Percentiles rank a stretch among this genome's conserved stretches.
Evolutionary conservation across 1,284 basidiomycete genomes (phyloP).

Genomic region (Ceratobasidium sp.): DNA sequence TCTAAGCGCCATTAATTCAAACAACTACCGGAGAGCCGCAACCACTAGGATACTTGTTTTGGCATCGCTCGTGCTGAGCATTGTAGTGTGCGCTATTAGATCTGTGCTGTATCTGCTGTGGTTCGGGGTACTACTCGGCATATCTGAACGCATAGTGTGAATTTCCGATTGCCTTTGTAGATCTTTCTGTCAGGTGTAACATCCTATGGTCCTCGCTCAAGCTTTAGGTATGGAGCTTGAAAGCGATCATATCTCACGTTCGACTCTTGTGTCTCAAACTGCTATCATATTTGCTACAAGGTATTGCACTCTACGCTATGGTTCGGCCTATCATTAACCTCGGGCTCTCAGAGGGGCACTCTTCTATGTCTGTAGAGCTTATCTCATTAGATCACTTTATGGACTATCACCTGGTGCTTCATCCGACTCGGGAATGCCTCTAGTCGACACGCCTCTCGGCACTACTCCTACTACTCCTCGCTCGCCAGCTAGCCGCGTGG

Average conservation of each 20-base stretch:
- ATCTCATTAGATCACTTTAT: slow-evolving; percentile 46
- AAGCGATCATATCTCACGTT: neutral
- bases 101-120: neutral
- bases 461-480: slow-evolving; percentile 21
- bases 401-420: slow-evolving; percentile 33
- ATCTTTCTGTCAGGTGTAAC: neutral
- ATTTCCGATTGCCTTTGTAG: neutral
- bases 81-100: neutral
- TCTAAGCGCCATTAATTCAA: neutral
- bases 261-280: slow-evolving; percentile 26
- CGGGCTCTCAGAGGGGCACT: slow-evolving; percentile 33
- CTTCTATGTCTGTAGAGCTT: slow-evolving; percentile 47
- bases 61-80: neutral
- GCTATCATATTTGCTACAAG: slow-evolving; percentile 30
- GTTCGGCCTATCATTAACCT: neutral
- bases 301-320: neutral
- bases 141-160: neutral
- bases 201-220: neutral
- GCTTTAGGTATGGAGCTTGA: neutral
- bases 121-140: neutral
- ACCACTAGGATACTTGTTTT: neutral
- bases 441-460: slow-evolving; percentile 6
- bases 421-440: slow-evolving; percentile 3
- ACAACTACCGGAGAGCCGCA: neutral
- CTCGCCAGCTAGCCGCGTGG: neutral